Conservation (phyloP, 73 alveolate species). For the Blepharisma japonicum region DNA sequence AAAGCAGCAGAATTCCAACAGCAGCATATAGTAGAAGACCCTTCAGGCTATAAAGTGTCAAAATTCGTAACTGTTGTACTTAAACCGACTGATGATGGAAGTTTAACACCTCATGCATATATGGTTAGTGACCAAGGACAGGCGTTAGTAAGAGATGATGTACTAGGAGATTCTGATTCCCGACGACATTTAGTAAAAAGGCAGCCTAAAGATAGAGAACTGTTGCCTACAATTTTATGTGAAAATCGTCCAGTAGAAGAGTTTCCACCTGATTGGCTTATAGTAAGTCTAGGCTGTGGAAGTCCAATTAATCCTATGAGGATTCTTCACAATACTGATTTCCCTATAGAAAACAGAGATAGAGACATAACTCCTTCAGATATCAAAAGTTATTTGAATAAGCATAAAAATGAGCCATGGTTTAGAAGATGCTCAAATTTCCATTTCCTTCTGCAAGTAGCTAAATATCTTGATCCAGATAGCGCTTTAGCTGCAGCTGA, state of each 20-base stretch:
- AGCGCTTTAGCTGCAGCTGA: slow-evolving; percentile 41
- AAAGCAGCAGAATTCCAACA: slow-evolving; percentile 89
- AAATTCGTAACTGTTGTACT: slow-evolving; percentile 82
- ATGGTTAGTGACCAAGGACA: slow-evolving; percentile 98
- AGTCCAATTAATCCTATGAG: slow-evolving; percentile 68
- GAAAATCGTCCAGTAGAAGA: slow-evolving; percentile 93
- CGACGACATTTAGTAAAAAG: slow-evolving; percentile 87
- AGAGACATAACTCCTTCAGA: slow-evolving; percentile 38
- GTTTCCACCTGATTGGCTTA: slow-evolving; percentile 98
- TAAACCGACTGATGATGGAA: slow-evolving; percentile 47
- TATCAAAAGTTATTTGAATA: slow-evolving; percentile 75
- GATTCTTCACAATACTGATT: slow-evolving; percentile 90
- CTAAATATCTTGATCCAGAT: slow-evolving; percentile 82
- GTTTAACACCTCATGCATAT: slow-evolving; percentile 91
- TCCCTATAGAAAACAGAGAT: slow-evolving; percentile 84
- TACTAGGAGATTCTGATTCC: slow-evolving; percentile 82
- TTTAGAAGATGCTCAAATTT: slow-evolving; percentile 81
- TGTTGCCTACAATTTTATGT: slow-evolving; percentile 88
- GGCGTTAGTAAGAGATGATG: slow-evolving; percentile 91
- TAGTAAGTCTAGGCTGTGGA: slow-evolving; percentile 81
- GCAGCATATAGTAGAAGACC: slow-evolving; percentile 83
- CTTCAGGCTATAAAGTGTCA: slow-evolving; percentile 91
- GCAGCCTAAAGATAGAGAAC: slow-evolving; percentile 81
- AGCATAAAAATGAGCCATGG: slow-evolving; percentile 69
- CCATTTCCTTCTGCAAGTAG: slow-evolving; percentile 79